Conservation (phyloP, 257 asterid genomes). For the Solanum sparsipilum region DNA sequence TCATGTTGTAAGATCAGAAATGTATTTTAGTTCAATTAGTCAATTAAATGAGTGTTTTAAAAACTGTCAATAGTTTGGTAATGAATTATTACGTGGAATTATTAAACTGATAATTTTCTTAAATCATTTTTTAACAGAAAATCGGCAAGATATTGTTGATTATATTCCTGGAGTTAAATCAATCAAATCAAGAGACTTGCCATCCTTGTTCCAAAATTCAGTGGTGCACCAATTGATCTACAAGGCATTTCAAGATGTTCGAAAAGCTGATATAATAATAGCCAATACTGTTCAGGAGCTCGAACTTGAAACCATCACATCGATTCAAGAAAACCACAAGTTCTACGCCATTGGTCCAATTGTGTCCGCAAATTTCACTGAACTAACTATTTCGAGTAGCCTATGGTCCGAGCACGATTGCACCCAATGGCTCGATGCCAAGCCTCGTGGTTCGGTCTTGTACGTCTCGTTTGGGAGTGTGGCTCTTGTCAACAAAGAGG, state of each 20-base stretch:
- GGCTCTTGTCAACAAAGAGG: not conserved
- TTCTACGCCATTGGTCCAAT: not conserved
- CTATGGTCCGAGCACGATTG: not conserved
- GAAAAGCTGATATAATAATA: not conserved
- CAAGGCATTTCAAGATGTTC: not conserved
- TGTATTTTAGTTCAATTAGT: no score
- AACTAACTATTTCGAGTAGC: not conserved
- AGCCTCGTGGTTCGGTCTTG: not conserved
- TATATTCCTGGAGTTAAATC: not conserved
- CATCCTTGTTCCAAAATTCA: not conserved
- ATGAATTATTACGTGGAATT: no score
- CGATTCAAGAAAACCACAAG: not conserved
- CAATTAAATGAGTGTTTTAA: no score
- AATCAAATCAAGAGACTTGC: not conserved
- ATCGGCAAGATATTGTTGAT: not conserved
- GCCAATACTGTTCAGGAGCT: not conserved
- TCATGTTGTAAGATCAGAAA: no score
- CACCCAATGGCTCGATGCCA: not conserved
- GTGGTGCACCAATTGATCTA: not conserved
- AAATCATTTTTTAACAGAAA: not conserved
- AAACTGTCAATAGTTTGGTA: no score
- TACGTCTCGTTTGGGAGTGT: not conserved
- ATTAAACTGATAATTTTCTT: not conserved
- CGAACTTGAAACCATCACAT: not conserved
- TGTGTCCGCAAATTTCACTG: not conserved